Base-by-base conservation (phyloP, 1,139 yeast genomes). In the Meyerozyma carpophila region DNA sequence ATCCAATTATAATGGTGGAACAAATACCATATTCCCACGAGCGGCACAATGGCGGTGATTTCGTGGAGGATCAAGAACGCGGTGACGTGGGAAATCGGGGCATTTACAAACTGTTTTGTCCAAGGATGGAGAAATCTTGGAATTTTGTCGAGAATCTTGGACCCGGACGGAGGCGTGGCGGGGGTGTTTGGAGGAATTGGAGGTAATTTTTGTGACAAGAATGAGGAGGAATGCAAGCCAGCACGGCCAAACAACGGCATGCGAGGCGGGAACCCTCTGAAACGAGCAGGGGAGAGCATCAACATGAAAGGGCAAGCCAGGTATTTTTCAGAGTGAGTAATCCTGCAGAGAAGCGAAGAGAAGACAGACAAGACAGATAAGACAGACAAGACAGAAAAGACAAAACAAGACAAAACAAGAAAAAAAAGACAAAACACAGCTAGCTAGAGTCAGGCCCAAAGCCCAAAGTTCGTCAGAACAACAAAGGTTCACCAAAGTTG, bases 51-150 rank as follows among this genome's bases (percentile, higher is more conserved):
- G 1, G 97, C 96, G 0, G 96, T 77, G 38, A 88, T 54, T 59
- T 91, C 97, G 57, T 91, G 98, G n/a, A 91, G 68, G 2, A 90
- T 64, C 9, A 87, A 61, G 54, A 91, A 88, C 3, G 95, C 75
- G 0, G 86, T 73, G n/a, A 84, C 71, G 51, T 85, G 85, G 1
- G 88, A 73, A 6, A 83, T 66, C 1, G 95, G 90, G 0, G 90
- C 86, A 41, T 70, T 60, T 39, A 73, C 63, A 54, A 81, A 75
- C 43, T 70, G 66, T 20, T 61, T 58, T 4, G 82, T 74, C 51
- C 77, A 79, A 4, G 75, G 77, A 18, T 71, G 70, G 46, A 81
- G 63, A 45, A 75, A 70, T 42, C 59, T 65, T 26, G 87, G 86
- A 3, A 75, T 59, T 37, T 65, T 54, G 41, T 55, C 62, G 40